Evolutionary conservation across 805 yeast species (phyloP), one percentile per base, ranked within the genome.

Genomic region (Scheffersomyces lignosus): DNA sequence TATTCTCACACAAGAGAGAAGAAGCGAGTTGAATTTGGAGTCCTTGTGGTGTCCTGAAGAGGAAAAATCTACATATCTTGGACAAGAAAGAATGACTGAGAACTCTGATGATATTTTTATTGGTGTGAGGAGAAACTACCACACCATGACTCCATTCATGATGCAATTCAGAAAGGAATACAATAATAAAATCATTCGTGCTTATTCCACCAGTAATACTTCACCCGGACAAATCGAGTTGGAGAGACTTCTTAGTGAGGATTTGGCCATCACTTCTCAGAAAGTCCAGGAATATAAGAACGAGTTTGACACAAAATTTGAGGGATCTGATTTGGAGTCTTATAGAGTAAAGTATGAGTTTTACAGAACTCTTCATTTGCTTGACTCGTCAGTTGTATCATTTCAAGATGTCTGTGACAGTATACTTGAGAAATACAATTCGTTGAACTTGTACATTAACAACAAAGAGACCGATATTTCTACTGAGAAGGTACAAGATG

Each of bases 1-100:
- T 59, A 60, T 90, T 13, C 61, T 90, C 51, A 87, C 96, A 0
- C 69, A 71, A 4, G 81, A 79, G 27, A 77, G 91, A 57, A 70
- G 97, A 40, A 55, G 59, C 13, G 81, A 77, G 40, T 62, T 91
- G 45, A 79, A 86, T 50, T 69, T 90, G 53, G 96, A 88, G 56
- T 67, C 73, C 16, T 52, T 88, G 29, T 88, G 87, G 82, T 70
- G 74, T 20, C 60, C 62, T 10, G 61, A 63, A 15, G 66, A 64
- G 18, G 78, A 76, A 22, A 48, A 54, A 14, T 46, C 38, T 23
- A 43, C 51, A 35, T 61, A 54, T 46, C 45, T 48, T 26, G 43
- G 38, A 14, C 39, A 54, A 5, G 45, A 41, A 4, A 54, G 48
- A 17, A 12, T 25, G 9, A 26, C 34, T 7, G 33, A 31, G 2